These are phyloP conservation scores for Conticribra weissflogii DNA, from an alignment of 108 stramenopile species.

Conservation along the genomic window DNA sequence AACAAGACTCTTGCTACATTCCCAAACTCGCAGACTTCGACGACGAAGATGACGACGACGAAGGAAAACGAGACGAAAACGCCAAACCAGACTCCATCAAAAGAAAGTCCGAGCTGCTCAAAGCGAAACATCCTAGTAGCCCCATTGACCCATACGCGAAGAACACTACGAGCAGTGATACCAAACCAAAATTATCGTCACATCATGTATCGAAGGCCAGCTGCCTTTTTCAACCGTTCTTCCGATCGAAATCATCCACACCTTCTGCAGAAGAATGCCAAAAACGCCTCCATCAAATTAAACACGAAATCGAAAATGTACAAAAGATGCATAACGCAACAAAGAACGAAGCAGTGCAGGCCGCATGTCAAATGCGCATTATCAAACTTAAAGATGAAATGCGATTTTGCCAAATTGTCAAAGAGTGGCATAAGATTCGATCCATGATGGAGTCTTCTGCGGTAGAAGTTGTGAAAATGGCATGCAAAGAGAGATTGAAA, in stretches of 20 bases:
- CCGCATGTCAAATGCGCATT: slow-evolving; percentile 19
- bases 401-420: slow-evolving; percentile 42
- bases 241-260: slow-evolving; percentile 20
- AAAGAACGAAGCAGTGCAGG: slow-evolving; percentile 13
- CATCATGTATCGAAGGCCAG: too few species aligned
- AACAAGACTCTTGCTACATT: slow-evolving; percentile 21
- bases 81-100: slow-evolving; percentile 10
- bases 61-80: slow-evolving; percentile 5
- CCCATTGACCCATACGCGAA: background rate
- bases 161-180: background rate
- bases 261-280: slow-evolving; percentile 32
- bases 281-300: slow-evolving; percentile 30
- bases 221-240: slow-evolving; percentile 18
- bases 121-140: background rate
- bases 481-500: slow-evolving; percentile 32
- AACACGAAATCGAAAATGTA: slow-evolving; percentile 30
- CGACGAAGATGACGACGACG: slow-evolving; percentile 23
- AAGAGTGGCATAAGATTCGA: slow-evolving; percentile 36
- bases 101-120: background rate
- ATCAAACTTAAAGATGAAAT: slow-evolving; percentile 33
- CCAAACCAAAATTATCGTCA: background rate
- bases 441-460: slow-evolving; percentile 20
- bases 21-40: slow-evolving; percentile 26
- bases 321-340: slow-evolving; percentile 28
- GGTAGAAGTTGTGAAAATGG: slow-evolving; percentile 26